Conservation (phyloP, 2,329 filamentous ascomycete genomes). For the Ceratocystis eucalypticola region DNA sequence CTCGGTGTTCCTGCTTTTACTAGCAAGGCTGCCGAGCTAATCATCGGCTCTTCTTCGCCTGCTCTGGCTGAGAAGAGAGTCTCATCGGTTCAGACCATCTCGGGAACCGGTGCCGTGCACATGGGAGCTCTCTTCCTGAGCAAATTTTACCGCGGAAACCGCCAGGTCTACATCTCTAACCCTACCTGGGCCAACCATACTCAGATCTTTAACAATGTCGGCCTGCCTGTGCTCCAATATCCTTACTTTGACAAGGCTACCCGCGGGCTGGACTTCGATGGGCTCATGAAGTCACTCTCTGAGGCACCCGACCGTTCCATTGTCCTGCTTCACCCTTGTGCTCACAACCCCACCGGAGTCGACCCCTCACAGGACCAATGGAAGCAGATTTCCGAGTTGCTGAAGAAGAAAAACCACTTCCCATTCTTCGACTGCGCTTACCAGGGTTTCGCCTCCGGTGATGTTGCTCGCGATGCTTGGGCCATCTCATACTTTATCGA, state of each 20-base stretch:
- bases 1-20: slow-evolving; percentile 78
- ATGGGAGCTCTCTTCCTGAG: slow-evolving; percentile 82
- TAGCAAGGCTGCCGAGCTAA: slow-evolving; percentile 76
- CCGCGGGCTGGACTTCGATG: slow-evolving; percentile 81
- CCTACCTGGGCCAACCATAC: slow-evolving; percentile 99
- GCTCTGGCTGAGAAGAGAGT: slow-evolving; percentile 73
- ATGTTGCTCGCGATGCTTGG: slow-evolving; percentile 71
- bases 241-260: slow-evolving; percentile 88
- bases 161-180: slow-evolving; percentile 76
- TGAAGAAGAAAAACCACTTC: slow-evolving; percentile 71
- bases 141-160: slow-evolving; percentile 70
- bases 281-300: slow-evolving; percentile 62
- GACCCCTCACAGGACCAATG: slow-evolving; percentile 91
- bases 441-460: slow-evolving; percentile 91
- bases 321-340: slow-evolving; percentile 86
- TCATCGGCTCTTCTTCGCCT: slow-evolving; percentile 66
- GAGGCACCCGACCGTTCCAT: slow-evolving; percentile 66
- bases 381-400: slow-evolving; percentile 70
- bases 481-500: slow-evolving; percentile 91
- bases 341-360: slow-evolving; percentile 95
- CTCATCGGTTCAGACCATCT: slow-evolving; percentile 83
- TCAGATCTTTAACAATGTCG: slow-evolving; percentile 92
- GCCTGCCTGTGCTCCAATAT: slow-evolving; percentile 64
- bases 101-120: slow-evolving; percentile 89
- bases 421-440: slow-evolving; percentile 98